Evolutionary conservation across 331 rosid species (phyloP).

Genomic region (Stylosanthes scabra): DNA sequence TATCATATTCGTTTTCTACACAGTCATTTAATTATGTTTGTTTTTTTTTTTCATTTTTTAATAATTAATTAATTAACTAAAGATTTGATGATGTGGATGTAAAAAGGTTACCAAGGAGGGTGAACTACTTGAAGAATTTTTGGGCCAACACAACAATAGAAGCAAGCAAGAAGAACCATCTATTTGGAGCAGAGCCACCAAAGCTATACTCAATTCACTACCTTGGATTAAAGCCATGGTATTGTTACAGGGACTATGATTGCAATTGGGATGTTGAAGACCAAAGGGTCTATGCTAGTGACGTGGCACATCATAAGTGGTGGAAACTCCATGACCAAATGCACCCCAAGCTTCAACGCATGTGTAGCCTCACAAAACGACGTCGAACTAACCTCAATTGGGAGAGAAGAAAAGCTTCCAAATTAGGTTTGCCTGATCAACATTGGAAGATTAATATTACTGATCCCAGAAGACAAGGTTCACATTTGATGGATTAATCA

Average conservation of each 20-base stretch:
- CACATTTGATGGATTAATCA: conserved; percentile 54
- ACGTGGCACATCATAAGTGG: conserved; percentile 87
- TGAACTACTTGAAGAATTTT: conserved; percentile 80
- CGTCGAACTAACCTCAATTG: conserved; percentile 75
- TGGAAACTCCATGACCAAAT: conserved; percentile 76
- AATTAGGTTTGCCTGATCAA: conserved; percentile 48
- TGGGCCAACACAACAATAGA: conserved; percentile 82
- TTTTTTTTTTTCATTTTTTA: too few relatives aligned
- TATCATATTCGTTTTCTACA: too few relatives aligned
- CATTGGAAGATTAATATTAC: conserved; percentile 88
- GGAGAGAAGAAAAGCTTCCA: conserved; percentile 62
- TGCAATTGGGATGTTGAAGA: conserved; percentile 82
- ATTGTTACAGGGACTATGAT: conserved; percentile 95
- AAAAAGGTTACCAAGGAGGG: conserved; percentile 67
- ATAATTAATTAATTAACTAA: too few relatives aligned
- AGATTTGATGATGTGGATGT: background rate
- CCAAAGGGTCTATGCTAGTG: conserved; percentile 84
- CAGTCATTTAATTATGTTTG: too few relatives aligned
- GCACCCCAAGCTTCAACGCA: conserved; percentile 56
- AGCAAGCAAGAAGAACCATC: conserved; percentile 57
- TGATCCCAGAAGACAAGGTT: conserved; percentile 79
- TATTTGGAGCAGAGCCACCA: conserved; percentile 84
- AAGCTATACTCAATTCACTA: conserved; percentile 75
- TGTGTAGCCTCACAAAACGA: conserved; percentile 66
- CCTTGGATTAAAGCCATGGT: conserved; percentile 91